Conservation (phyloP, 2,329 filamentous ascomycete genomes). For the Paraphoma sp. region DNA sequence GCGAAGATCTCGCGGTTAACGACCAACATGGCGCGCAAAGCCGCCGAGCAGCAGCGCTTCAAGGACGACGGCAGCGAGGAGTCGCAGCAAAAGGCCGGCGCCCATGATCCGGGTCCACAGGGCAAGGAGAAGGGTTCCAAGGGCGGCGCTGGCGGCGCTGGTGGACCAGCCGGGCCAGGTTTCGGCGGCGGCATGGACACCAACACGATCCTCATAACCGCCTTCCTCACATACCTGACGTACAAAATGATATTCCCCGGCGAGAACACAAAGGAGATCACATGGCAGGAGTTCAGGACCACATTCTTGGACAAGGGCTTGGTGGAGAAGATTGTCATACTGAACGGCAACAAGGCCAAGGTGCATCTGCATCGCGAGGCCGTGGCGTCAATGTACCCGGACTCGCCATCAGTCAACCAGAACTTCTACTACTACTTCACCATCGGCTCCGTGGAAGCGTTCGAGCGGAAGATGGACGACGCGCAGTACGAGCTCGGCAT, state of each 20-base stretch:
- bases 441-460: conserved; percentile 92
- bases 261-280: conserved; percentile 79
- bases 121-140: conserved; percentile 40
- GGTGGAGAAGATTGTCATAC: conserved; percentile 87
- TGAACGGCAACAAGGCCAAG: conserved; percentile 78
- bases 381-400: conserved; percentile 74
- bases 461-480: conserved; percentile 86
- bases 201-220: conserved; percentile 62
- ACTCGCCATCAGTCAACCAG: conserved; percentile 71
- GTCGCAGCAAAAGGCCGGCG: conserved; percentile 52
- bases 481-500: conserved; percentile 89
- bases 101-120: conserved; percentile 54
- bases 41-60: conserved; percentile 48
- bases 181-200: conserved; percentile 56
- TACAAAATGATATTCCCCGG: conserved; percentile 68
- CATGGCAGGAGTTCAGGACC: conserved; percentile 94
- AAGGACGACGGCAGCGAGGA: conserved; percentile 34
- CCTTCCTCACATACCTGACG: conserved; percentile 68
- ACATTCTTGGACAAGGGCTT: conserved; percentile 96
- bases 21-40: conserved; percentile 62
- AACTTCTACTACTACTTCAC: conserved; percentile 90
- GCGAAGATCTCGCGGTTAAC: conserved; percentile 67
- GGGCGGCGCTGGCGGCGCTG: conserved; percentile 26
- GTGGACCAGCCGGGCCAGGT: conserved; percentile 14
- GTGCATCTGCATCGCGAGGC: conserved; percentile 82